Conservation (phyloP, 169 alveolate species). For the Besnoitia besnoiti region DNA sequence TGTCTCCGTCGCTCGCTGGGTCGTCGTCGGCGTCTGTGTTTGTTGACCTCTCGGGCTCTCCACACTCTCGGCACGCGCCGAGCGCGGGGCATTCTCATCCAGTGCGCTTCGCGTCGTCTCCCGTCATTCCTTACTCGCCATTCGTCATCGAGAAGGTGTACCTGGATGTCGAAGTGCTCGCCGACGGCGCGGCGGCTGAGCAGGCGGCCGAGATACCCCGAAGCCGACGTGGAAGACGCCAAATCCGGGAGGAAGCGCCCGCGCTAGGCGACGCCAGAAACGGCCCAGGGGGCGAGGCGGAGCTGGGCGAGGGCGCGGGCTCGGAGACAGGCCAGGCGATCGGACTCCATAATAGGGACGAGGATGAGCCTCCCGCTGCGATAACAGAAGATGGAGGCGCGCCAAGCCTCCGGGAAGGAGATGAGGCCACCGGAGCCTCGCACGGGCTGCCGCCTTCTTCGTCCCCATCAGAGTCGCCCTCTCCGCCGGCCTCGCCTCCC, state of each 20-base stretch:
- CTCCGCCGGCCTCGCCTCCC: not conserved
- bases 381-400: no score
- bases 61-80: not conserved
- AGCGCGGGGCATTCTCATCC: not conserved
- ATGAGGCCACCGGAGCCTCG: not conserved
- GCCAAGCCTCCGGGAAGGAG: no score
- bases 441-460: not conserved
- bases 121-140: slow-evolving; percentile 15
- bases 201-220: not conserved
- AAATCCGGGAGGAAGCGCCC: no score
- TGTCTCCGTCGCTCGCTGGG: not conserved
- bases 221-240: not conserved
- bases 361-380: no score
- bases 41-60: not conserved
- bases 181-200: not conserved
- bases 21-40: not conserved
- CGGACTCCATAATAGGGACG: no score
- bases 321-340: no score
- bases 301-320: no score
- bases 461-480: not conserved
- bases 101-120: not conserved
- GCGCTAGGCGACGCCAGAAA: no score
- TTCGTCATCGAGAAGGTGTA: not conserved
- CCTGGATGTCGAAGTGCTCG: not conserved
- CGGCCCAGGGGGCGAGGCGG: no score